Percentiles rank a stretch among this genome's conserved stretches.
Evolutionary conservation across 2,329 filamentous ascomycete species (phyloP).

Genomic region (Pseudogymnoascus sp.): DNA sequence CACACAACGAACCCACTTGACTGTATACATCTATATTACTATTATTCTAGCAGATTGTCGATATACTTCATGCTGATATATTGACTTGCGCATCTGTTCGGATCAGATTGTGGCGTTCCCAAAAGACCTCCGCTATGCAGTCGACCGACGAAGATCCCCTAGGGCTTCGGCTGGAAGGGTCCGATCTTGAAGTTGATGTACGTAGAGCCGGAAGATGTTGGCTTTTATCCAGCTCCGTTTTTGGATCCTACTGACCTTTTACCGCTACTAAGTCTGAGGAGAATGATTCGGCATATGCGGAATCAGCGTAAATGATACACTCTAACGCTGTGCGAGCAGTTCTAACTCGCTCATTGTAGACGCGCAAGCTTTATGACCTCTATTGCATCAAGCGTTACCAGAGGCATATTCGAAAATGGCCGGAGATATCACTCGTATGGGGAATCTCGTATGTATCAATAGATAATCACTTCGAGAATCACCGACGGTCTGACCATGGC

Average conservation of each 20-base stretch:
- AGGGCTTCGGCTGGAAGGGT: neutral
- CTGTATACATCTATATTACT: neutral
- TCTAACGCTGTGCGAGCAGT: neutral
- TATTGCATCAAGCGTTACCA: conserved; percentile 36
- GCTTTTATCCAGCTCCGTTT: neutral
- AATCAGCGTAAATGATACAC: neutral
- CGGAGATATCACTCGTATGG: conserved; percentile 39
- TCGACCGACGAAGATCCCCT: neutral
- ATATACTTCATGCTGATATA: neutral
- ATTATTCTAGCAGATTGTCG: neutral
- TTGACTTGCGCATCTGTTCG: neutral
- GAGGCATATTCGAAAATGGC: conserved; percentile 41
- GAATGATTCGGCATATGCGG: neutral
- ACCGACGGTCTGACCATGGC: neutral
- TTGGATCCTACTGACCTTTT: neutral
- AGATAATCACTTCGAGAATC: neutral
- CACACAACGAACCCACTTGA: neutral
- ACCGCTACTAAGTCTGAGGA: neutral
- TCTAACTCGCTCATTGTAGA: neutral
- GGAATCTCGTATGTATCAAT: conserved; percentile 23
- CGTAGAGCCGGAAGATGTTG: neutral
- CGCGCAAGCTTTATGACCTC: conserved; percentile 19
- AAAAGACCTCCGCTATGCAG: neutral
- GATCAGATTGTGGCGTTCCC: neutral
- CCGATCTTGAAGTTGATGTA: neutral